phyloP scores from a whole-genome alignment of 805 yeast species.

The Clavispora vitiphila region DNA sequence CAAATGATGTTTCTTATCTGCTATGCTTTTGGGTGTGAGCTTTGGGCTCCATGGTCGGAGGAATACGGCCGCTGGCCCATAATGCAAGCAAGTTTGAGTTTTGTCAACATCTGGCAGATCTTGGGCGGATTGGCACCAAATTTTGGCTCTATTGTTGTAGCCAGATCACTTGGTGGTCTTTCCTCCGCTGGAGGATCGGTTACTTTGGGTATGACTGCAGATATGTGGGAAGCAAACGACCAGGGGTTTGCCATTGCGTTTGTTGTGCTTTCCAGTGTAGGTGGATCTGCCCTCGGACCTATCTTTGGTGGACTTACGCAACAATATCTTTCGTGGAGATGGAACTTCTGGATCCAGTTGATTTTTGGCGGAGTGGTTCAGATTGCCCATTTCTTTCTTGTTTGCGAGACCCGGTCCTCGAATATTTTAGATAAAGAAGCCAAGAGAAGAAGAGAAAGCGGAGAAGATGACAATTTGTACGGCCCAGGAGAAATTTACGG shows the following conservation, averaged over 20 bases:
- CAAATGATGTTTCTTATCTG: constrained; percentile 27
- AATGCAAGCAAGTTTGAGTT: constrained; percentile 24
- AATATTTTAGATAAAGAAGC: constrained; percentile 34
- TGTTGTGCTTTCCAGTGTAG: constrained; percentile 29
- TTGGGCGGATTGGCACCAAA: constrained; percentile 28
- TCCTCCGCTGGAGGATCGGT: constrained; percentile 32
- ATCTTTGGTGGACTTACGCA: constrained; percentile 23
- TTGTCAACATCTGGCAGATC: constrained; percentile 30
- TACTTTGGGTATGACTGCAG: constrained; percentile 30
- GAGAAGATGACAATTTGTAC: constrained; percentile 27
- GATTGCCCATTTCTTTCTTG: constrained; percentile 28
- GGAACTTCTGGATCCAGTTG: constrained; percentile 31
- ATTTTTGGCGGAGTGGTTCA: constrained; percentile 33
- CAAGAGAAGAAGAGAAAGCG: constrained; percentile 28
- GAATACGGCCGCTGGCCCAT: constrained; percentile 32
- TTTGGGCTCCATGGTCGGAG: constrained; percentile 35
- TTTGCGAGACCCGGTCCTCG: constrained; percentile 30
- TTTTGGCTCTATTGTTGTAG: constrained; percentile 20
- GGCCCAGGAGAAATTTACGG: constrained; percentile 30
- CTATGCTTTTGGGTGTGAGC: constrained; percentile 30
- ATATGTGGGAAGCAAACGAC: constrained; percentile 28
- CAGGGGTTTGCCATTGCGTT: constrained; percentile 31
- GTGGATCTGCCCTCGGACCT: constrained; percentile 28
- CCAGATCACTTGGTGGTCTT: constrained; percentile 26
- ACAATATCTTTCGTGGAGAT: constrained; percentile 16